Evolutionary conservation across 139 green algal genomes (phyloP), one percentile per base, ranked within the genome.

Genomic region (Tetraselmis striata): DNA sequence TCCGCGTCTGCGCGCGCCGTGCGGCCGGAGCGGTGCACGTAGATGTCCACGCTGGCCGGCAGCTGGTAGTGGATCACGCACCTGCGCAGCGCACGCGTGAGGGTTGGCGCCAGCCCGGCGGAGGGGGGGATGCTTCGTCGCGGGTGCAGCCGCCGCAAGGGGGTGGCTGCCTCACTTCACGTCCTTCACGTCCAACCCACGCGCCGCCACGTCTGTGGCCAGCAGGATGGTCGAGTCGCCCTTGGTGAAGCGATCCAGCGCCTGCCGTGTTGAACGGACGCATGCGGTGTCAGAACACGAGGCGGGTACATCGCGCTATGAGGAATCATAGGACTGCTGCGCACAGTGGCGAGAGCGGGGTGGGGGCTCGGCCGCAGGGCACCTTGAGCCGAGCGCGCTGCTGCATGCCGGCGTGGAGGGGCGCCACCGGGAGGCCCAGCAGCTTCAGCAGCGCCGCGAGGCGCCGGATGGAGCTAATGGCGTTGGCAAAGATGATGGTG

Each of bases 401-500:
- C 78, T 89, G 86, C 86, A 79, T 81, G 74, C 88, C 83, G 0
- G 90, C 86, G 81, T 93, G 90, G 79, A 93, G 80, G 26, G 87
- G 77, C 11, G 87, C 77, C 22, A 87, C 90, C 5, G 90, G 91
- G 32, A 98, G 84, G 28, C 90, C 91, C 78, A 99, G 91, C 32
- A 93, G 59, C 83, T 93, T 90, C 22, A 99, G 92, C 28, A 99
- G 83, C 0, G 95, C 94, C 0, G 85, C 88, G 30, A 98, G 79
- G 1, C 95, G 91, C 1, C 96, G 91, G 29, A 93, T 84, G 11
- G 91, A 81, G 79, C 31, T 80, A 74, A 98, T 93, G 30, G 95
- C 94, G 81, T 98, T 99, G 30, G 94, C 93, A 88, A 99, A 99
- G 28, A 99, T 89, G 25, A 98, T 88, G 1, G 94, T 96, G 29